Evolutionary conservation across 768 basidiomycete genomes (phyloP), one percentile per base, ranked within the genome.

Genomic region (Hemileccinum impolitum): DNA sequence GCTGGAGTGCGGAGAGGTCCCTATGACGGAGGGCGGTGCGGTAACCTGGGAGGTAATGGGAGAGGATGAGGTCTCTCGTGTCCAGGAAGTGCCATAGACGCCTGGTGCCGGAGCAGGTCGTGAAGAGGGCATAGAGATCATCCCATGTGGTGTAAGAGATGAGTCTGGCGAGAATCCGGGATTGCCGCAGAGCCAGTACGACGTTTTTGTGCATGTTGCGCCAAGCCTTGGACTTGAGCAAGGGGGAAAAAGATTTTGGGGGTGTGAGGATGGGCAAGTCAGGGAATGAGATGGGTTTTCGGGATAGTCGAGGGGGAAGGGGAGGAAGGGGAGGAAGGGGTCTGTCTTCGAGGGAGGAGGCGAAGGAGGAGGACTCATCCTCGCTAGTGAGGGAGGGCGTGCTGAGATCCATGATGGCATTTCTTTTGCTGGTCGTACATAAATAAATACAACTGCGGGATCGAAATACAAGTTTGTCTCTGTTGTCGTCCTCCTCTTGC

Each of bases 21-120:
- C 76, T 64, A 41, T 67, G 56, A 3, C 65, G 68, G 38, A 80
- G 60, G 36, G 74, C 75, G 37, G 68, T 54, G 7, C 67, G 61
- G 59, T 82, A 90, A 5, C 77, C 79, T 0, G 83, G 81, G 2
- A 91, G 74, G 58, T 75, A 86, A 31, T 60, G 66, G 9, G 72
- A 61, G n/a, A 79, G 64, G 31, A 78, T 60, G 48, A 62, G 57
- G 48, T 77, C 69, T 45, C 66, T 63, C 38, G 70, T 56, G n/a
- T 66, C 61, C 3, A 63, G 63, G 14, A 56, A 47, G 18, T 56
- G 48, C 55, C 77, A 61, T 39, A 70, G 55, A 7, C 54, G 59
- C 32, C 75, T 64, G 45, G 72, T 68, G 15, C 59, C 56, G 6
- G 64, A 59, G 42, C 64, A 73, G 9, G 72, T 70, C 35, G 63